A percentile compares a stretch with the other conserved stretches of the same genome.
These are phyloP conservation scores for Colletotrichum viniferum DNA, from an alignment of 2,329 filamentous ascomycete species.

Conservation along the genomic window DNA sequence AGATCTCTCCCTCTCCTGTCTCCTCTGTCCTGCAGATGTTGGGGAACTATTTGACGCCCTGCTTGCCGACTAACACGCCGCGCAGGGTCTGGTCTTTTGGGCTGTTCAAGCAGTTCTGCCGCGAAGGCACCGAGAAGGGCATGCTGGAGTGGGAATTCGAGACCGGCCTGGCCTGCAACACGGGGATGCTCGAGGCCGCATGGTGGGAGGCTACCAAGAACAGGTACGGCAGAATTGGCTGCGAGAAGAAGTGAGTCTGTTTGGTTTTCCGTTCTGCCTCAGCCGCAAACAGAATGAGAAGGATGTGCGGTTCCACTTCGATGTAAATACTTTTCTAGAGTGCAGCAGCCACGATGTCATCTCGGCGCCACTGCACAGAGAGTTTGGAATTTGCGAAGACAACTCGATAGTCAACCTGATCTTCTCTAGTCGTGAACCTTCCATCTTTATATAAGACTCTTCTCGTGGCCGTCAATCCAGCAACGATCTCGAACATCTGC, in stretches of 20 bases:
- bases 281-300: background rate
- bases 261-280: background rate
- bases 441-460: background rate
- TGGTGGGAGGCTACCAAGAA: background rate
- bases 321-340: background rate
- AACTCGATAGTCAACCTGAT: background rate
- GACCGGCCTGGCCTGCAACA: background rate
- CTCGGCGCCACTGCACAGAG: background rate
- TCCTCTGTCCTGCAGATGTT: background rate
- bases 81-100: background rate
- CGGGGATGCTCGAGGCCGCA: background rate
- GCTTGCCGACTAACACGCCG: background rate
- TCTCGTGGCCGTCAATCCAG: background rate
- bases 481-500: background rate
- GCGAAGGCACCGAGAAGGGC: background rate
- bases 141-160: background rate
- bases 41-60: background rate
- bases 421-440: background rate
- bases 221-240: background rate
- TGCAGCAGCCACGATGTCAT: background rate
- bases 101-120: background rate
- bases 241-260: background rate
- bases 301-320: background rate
- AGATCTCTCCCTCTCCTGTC: background rate
- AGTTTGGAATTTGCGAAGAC: background rate